Evolutionary conservation across 768 basidiomycete genomes (phyloP), one percentile per base, ranked within the genome.

Genomic region (Ramaria sp.): DNA sequence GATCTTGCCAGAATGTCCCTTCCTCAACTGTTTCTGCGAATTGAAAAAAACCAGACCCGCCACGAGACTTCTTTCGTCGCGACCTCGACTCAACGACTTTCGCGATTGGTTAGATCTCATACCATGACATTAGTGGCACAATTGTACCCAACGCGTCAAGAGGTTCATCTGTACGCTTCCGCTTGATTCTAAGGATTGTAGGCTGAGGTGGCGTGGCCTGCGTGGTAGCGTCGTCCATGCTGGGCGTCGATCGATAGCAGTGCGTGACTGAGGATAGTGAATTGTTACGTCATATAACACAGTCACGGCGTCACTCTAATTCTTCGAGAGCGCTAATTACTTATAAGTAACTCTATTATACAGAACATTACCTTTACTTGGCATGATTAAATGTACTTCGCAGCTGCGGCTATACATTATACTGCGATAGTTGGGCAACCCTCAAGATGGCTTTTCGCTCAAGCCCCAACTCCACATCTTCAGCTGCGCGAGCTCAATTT

Each of bases 161-260:
- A 37, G 88, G 86, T 64, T 89, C 88, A 62, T 91, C 88, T 37
- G 79, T 85, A 22, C 89, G 76, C 64, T 89, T 90, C 34, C 88
- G 78, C 67, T 91, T 91, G 69, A 91, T 88, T 33, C 89, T 80
- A 33, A 91, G 68, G 63, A 91, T 84, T 0, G 88, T 86, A 64
- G 80, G 85, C 7, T 75, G 75, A 49, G 66, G 12, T 46, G 64
- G 57, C 30, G 38, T 37, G 45, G 45, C 24, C 24, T 37, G 34
- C 17, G 42, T 43, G 17, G 20, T 17, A 43, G 48, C 11, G 27
- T 30, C n/a, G 31, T 49, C 48, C 48, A 49, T 49, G 27, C 7
- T 43, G 42, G 13, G 13, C 34, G 34, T 37, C 34, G 34, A 37
- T 43, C 11, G 42, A 13, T 17, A 10, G n/a, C 42, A 17, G 41